A percentile compares a stretch with the other conserved stretches of the same genome.
Conservation (phyloP, 352 stramenopile genomes). For the Phytophthora crassamura region DNA sequence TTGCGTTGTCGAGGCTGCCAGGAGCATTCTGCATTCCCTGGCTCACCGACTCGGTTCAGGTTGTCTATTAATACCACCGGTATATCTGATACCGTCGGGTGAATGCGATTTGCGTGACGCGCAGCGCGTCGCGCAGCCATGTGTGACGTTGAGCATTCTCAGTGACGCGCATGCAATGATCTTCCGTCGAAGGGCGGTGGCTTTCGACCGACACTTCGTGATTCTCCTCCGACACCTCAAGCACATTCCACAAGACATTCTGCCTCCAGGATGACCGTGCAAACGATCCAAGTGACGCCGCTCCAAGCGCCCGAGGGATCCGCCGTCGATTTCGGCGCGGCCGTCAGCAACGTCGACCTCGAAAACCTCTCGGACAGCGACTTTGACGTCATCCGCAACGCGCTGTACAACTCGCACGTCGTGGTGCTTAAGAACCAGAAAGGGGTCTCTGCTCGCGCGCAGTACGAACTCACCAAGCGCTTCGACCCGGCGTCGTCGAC, state of each 20-base stretch:
- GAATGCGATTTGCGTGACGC: constrained; percentile 28
- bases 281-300: constrained; percentile 26
- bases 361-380: constrained; percentile 32
- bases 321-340: constrained; percentile 31
- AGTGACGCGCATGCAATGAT: not conserved
- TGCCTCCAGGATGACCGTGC: constrained; percentile 15
- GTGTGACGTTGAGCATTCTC: not conserved
- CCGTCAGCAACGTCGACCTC: constrained; percentile 33
- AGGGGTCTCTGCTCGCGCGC: constrained; percentile 22
- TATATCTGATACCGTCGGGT: constrained; percentile 1
- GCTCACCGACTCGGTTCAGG: too few relatives aligned
- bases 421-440: constrained; percentile 43
- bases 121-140: constrained; percentile 19
- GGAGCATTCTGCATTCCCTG: too few relatives aligned
- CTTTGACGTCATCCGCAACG: constrained; percentile 32
- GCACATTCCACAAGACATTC: not conserved
- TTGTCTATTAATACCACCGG: too few relatives aligned
- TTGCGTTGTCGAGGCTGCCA: too few relatives aligned
- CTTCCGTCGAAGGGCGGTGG: constrained; percentile 11
- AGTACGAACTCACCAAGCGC: constrained; percentile 38
- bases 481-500: constrained; percentile 35
- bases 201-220: constrained; percentile 7
- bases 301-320: constrained; percentile 23
- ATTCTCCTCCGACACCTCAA: constrained; percentile 13
- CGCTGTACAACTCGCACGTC: constrained; percentile 38